Evolutionary conservation across 352 stramenopile species (phyloP).

Genomic region (Globisporangium rhizosaccharum): DNA sequence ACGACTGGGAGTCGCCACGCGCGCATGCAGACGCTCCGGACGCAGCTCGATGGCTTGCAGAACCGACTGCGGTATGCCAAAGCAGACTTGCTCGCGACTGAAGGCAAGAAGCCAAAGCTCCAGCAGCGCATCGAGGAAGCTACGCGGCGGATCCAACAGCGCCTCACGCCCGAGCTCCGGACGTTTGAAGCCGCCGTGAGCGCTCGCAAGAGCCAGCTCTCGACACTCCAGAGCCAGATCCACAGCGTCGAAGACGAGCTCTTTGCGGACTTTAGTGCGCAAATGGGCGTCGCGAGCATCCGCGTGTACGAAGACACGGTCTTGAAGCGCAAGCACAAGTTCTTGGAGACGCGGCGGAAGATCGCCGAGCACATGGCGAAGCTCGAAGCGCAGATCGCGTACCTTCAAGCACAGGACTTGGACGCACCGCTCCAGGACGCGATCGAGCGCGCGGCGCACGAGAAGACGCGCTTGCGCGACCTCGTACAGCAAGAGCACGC

Average conservation of each 20-base stretch:
- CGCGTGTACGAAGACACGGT: conserved; percentile 93
- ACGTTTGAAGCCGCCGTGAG: conserved; percentile 50
- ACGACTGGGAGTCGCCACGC: conserved; percentile 67
- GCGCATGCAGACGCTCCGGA: conserved; percentile 57
- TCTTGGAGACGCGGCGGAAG: conserved; percentile 63
- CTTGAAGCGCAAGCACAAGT: conserved; percentile 74
- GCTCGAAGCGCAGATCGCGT: conserved; percentile 71
- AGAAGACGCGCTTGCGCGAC: conserved; percentile 48
- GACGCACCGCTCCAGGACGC: conserved; percentile 36
- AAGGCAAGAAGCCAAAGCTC: conserved; percentile 66
- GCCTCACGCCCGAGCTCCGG: conserved; percentile 55
- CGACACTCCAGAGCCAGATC: conserved; percentile 52
- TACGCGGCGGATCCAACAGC: conserved; percentile 36
- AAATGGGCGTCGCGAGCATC: conserved; percentile 76
- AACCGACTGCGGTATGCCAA: conserved; percentile 74
- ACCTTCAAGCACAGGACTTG: conserved; percentile 64
- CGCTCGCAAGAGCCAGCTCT: conserved; percentile 40
- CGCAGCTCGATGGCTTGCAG: conserved; percentile 60
- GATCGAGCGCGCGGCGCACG: conserved; percentile 34
- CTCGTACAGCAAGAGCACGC: conserved; percentile 44
- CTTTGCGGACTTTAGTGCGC: conserved; percentile 77
- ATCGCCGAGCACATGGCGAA: conserved; percentile 82
- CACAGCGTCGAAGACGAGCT: conserved; percentile 79
- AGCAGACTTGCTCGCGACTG: conserved; percentile 65
- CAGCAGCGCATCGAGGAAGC: conserved; percentile 52